Evolutionary conservation across 495 filamentous ascomycete genomes (phyloP).

Genomic region (Neurospora sp.): DNA sequence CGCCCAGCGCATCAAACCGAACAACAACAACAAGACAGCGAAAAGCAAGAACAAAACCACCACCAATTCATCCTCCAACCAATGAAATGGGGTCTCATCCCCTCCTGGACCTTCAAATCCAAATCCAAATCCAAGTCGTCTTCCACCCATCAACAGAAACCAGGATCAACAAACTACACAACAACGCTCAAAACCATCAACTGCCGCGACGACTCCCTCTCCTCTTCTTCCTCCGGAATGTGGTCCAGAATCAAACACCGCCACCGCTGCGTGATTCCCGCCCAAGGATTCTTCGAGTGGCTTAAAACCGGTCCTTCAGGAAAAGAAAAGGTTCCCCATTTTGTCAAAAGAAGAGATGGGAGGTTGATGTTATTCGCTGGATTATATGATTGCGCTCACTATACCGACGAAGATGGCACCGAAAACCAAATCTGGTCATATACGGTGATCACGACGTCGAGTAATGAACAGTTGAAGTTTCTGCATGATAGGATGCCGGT

Average conservation of each 20-base stretch:
- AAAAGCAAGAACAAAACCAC: neutral
- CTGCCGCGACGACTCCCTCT: conserved; percentile 82
- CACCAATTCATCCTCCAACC: conserved; percentile 70
- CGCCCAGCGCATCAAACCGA: conserved; percentile 1
- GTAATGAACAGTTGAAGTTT: conserved; percentile 69
- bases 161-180: conserved; percentile 46
- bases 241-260: conserved; percentile 84
- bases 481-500: conserved; percentile 95
- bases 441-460: conserved; percentile 82
- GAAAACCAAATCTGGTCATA: conserved; percentile 53
- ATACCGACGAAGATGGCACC: conserved; percentile 40
- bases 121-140: neutral
- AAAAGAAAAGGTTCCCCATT: conserved; percentile 71
- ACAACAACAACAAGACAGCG: neutral
- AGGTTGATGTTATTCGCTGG: conserved; percentile 83
- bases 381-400: conserved; percentile 79
- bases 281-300: conserved; percentile 97
- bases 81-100: conserved; percentile 74
- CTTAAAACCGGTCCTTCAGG: conserved; percentile 60
- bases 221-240: conserved; percentile 62
- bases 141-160: conserved; percentile 9
- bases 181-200: conserved; percentile 84
- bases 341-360: conserved; percentile 68
- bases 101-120: conserved; percentile 21
- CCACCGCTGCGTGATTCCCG: conserved; percentile 79